Evolutionary conservation across 352 stramenopile species (phyloP), one percentile per base, ranked within the genome.

Genomic region (Globisporangium viniferum): DNA sequence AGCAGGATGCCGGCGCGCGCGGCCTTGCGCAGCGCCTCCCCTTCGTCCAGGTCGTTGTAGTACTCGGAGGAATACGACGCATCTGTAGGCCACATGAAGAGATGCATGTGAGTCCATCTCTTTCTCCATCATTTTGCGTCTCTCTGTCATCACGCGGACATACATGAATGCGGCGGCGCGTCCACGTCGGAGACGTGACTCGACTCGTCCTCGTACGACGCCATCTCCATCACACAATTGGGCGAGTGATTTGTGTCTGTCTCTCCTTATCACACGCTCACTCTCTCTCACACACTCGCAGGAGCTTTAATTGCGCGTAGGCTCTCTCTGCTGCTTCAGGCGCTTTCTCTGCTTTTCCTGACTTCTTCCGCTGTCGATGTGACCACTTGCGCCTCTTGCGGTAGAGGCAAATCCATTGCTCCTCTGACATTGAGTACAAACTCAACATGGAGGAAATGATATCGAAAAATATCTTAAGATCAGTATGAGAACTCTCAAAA

Each of bases 1-100:
- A 94, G 67, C 59, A 86, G 70, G 44, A 94, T 90, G 0, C 86
- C 86, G 18, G 82, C 82, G 44, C 86, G 84, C 12, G 84, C 86
- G 36, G 86, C 83, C 44, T 84, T 84, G 54, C 73, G 81, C 20
- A 92, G 76, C 55, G 81, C 78, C 39, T 91, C 81, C n/a, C 88
- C 77, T 46, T 89, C 83, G 56, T 89, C 81, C 60, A 82, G 61
- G 20, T 77, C 72, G 51, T 78, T 71, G 51, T 75, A 80, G 57
- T 62, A 78, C 41, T 84, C 77, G 12, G 77, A 84, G 0, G 72
- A 75, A 27, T 67, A 76, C 35, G 63, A 60, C 60, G 44, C 60
- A 24, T 55, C 58, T 63, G 24, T 14, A 54, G 39, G 18, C 20
- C 20, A 49, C 36, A 33, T 33, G 4, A 8, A 62, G 22, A 36